phyloP scores from a whole-genome alignment of 2,329 filamentous ascomycete species.

The Alternaria longipes region DNA sequence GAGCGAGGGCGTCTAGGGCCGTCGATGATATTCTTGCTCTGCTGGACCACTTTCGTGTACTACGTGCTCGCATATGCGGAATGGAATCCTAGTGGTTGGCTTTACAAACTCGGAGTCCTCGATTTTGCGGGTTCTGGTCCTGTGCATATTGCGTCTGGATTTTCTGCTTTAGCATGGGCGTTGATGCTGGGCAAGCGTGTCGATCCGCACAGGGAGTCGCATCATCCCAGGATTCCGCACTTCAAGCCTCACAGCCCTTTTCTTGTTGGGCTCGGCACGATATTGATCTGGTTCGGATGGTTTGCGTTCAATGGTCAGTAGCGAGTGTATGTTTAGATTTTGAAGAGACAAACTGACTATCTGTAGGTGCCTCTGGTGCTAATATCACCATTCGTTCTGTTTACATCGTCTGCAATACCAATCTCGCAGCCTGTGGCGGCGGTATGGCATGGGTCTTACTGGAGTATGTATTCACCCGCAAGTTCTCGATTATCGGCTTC shows the following conservation, averaged over 20 bases:
- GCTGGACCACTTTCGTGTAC: slow-evolving; percentile 49
- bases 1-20: slow-evolving; percentile 43
- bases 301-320: slow-evolving; percentile 53
- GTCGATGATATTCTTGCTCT: slow-evolving; percentile 46
- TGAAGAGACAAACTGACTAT: background rate
- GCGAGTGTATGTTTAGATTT: background rate
- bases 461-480: slow-evolving; percentile 60
- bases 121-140: slow-evolving; percentile 80
- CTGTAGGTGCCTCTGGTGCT: slow-evolving; percentile 51
- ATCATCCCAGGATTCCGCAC: slow-evolving; percentile 60
- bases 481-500: slow-evolving; percentile 63
- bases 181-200: slow-evolving; percentile 74
- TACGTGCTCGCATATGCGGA: slow-evolving; percentile 76
- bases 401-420: slow-evolving; percentile 67
- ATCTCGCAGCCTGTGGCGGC: slow-evolving; percentile 65
- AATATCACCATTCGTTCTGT: slow-evolving; percentile 64
- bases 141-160: slow-evolving; percentile 77
- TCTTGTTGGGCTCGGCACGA: slow-evolving; percentile 76
- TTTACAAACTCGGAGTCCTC: slow-evolving; percentile 72
- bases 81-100: slow-evolving; percentile 78
- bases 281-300: slow-evolving; percentile 59
- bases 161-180: slow-evolving; percentile 76
- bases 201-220: slow-evolving; percentile 64
- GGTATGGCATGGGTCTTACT: slow-evolving; percentile 64
- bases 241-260: slow-evolving; percentile 79